Conservation (phyloP, 306 rosid species). For the Trifolium pratense region DNA sequence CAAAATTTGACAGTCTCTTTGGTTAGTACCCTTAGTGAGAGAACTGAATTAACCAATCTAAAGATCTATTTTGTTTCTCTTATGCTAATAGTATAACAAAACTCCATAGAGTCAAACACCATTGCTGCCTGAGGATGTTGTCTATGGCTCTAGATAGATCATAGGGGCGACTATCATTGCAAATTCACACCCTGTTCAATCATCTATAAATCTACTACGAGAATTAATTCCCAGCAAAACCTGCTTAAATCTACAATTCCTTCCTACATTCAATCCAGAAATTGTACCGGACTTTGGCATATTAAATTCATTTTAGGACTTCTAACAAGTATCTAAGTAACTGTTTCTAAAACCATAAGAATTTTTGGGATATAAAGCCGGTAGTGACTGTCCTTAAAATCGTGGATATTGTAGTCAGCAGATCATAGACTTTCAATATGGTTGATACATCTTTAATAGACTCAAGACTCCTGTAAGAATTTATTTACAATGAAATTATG, state of each 20-base stretch:
- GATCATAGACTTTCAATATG: slow-evolving; percentile 1
- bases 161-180: slow-evolving; percentile 6
- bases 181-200: slow-evolving; percentile 11
- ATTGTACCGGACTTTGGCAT: not conserved
- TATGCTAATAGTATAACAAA: slow-evolving; percentile 20
- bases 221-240: slow-evolving; percentile 5
- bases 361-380: slow-evolving; percentile 1
- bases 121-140: not conserved
- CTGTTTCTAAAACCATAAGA: slow-evolving; percentile 16
- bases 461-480: not conserved
- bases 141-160: slow-evolving; percentile 14
- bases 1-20: slow-evolving; percentile 6
- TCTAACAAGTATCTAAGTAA: slow-evolving; percentile 14
- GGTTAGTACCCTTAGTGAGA: not conserved
- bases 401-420: not conserved
- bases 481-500: not conserved
- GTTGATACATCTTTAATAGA: not conserved
- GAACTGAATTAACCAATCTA: slow-evolving; percentile 6
- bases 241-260: slow-evolving; percentile 20
- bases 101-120: not conserved
- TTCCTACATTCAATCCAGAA: slow-evolving; percentile 2
- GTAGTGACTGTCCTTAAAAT: not conserved
- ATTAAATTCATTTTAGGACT: slow-evolving; percentile 13
- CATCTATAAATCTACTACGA: slow-evolving; percentile 12
- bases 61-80: slow-evolving; percentile 7